Conservation (phyloP, 2,329 filamentous ascomycete genomes). For the Xylariaceae sp. region DNA sequence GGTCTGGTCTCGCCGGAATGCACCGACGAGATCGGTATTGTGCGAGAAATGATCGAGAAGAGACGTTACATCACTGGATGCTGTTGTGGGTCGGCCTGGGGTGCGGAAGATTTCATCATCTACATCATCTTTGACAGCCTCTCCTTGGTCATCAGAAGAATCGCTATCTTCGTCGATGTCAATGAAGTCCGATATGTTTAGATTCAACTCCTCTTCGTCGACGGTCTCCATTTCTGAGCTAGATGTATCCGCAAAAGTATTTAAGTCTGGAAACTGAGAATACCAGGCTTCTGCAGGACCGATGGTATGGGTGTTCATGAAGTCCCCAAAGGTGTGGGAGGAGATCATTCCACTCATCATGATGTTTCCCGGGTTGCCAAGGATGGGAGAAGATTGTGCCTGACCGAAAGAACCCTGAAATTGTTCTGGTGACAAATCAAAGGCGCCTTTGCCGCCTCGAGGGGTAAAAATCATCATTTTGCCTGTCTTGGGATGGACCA, state of each 20-base stretch:
- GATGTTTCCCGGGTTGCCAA: constrained; percentile 66
- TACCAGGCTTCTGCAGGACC: constrained; percentile 75
- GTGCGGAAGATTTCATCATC: constrained; percentile 48
- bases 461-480: constrained; percentile 64
- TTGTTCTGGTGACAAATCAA: constrained; percentile 53
- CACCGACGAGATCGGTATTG: constrained; percentile 65
- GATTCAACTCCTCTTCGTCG: constrained; percentile 60
- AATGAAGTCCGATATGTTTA: constrained; percentile 70
- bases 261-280: constrained; percentile 60
- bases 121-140: constrained; percentile 36
- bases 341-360: constrained; percentile 74
- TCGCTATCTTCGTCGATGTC: constrained; percentile 58
- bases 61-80: constrained; percentile 47
- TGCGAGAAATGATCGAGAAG: constrained; percentile 66
- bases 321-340: constrained; percentile 51
- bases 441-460: constrained; percentile 38
- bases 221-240: constrained; percentile 54
- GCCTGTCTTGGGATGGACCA: constrained; percentile 53
- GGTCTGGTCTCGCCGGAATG: constrained; percentile 69
- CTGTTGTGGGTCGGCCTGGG: constrained; percentile 46
- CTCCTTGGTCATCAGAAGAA: constrained; percentile 58
- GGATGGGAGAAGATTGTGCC: constrained; percentile 49
- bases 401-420: constrained; percentile 45
- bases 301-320: constrained; percentile 61
- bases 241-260: constrained; percentile 37